Evolutionary conservation across 2,329 filamentous ascomycete genomes (phyloP), one percentile per base, ranked within the genome.

Genomic region (Nothophoma quercina): DNA sequence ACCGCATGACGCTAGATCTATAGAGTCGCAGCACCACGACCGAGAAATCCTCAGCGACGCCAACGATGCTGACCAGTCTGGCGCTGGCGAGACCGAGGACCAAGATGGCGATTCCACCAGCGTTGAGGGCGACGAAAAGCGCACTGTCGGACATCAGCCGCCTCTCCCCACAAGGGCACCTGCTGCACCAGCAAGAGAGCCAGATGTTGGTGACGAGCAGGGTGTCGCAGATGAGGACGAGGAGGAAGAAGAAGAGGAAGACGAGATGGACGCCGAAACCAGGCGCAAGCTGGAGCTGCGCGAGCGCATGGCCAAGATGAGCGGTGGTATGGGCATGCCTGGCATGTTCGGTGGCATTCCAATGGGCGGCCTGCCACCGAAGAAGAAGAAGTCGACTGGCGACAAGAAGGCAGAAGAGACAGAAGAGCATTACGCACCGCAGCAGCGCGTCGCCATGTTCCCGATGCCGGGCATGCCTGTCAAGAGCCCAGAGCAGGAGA

Each of bases 281-380:
- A 87, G 85, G 62, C 88, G 93, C 44, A 90, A 88, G 70, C 87
- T 96, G 76, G 93, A 97, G 71, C 81, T 99, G 25, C 86, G 95
- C 55, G 92, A 95, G 56, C 87, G 95, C 64, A 99, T 99, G 91
- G 95, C 95, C 36, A 97, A 96, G 77, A 95, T 99, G 89, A 96
- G 93, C 63, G 93, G 93, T 48, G 93, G 93, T 33, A 96, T 96
- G 91, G 91, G 91, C 38, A 96, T 98, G 88, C 87, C 91, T 71
- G 91, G 91, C 65, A 95, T 98, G 87, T 96, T 96, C 15, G 84
- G 83, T 29, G 86, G 85, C 54, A 84, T 91, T 71, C 83, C 87
- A 13, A 83, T 88, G 77, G 78, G 82, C 53, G 77, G 75, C 4
- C 64, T 71, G 56, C 70, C 74, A 35, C 71, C 78, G 41, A 79